Evolutionary conservation across 2,329 filamentous ascomycete genomes (phyloP).

Genomic region (Gliomastix tumulicola): DNA sequence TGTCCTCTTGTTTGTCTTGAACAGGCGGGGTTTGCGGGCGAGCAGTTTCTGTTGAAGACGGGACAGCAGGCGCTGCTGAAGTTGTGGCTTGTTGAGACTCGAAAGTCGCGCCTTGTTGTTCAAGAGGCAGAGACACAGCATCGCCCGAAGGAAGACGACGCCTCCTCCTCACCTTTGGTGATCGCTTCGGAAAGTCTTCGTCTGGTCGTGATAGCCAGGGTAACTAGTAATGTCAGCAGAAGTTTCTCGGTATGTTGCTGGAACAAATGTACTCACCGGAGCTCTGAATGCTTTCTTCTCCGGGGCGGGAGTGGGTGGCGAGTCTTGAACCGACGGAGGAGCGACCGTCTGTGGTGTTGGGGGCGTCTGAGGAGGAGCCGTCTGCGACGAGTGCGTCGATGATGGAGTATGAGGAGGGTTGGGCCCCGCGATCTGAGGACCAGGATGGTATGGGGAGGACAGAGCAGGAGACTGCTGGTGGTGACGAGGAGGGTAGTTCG

Average conservation of each 20-base stretch:
- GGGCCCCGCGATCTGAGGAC: conserved; percentile 34
- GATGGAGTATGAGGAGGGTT: conserved; percentile 43
- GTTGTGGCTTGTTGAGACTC: too few species aligned
- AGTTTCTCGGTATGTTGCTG: too few species aligned
- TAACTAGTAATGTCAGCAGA: conserved; percentile 31
- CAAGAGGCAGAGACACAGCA: conserved; percentile 33
- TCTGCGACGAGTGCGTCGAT: conserved; percentile 41
- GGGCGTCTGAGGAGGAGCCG: conserved; percentile 36
- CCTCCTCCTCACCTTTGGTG: too few species aligned
- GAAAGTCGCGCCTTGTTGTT: conserved; percentile 24
- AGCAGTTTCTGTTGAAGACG: neutral
- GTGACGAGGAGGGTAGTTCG: conserved; percentile 40
- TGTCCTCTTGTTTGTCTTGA: conserved; percentile 15
- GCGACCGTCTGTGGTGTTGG: conserved; percentile 32
- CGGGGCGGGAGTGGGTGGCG: conserved; percentile 2
- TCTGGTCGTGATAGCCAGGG: conserved; percentile 51
- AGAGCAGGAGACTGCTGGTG: conserved; percentile 45
- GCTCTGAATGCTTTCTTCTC: conserved; percentile 30
- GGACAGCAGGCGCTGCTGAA: too few species aligned
- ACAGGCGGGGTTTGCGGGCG: conserved; percentile 20
- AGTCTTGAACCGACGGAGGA: conserved; percentile 8
- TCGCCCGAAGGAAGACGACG: too few species aligned
- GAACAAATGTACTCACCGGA: conserved; percentile 34
- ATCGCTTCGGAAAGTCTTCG: too few species aligned
- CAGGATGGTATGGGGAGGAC: conserved; percentile 50